phyloP scores from a whole-genome alignment of 768 basidiomycete genomes.

The Coprinopsis cinerea region DNA sequence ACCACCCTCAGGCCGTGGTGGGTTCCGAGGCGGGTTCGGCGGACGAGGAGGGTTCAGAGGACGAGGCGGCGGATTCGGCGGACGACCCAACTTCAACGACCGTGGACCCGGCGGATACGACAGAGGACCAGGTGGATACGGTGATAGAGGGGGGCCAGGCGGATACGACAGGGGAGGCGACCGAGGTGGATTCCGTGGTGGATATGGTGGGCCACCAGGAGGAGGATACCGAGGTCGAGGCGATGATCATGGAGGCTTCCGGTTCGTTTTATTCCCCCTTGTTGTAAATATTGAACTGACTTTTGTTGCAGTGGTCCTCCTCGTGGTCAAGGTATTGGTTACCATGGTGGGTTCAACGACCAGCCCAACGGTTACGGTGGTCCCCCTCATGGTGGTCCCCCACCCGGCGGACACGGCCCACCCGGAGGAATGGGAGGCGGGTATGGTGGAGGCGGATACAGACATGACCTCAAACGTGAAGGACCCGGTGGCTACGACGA shows the following conservation, averaged over 20 bases:
- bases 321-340: conserved; percentile 68
- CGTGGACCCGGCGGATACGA: conserved; percentile 24
- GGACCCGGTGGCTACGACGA: conserved; percentile 77
- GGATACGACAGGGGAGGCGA: conserved; percentile 19
- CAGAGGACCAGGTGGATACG: conserved; percentile 41
- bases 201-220: conserved; percentile 35
- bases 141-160: conserved; percentile 33
- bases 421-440: conserved; percentile 36
- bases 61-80: conserved; percentile 38
- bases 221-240: conserved; percentile 35
- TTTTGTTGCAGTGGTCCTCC: conserved; percentile 32
- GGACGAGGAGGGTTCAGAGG: conserved; percentile 35
- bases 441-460: conserved; percentile 49
- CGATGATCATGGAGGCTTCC: conserved; percentile 39
- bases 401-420: conserved; percentile 33
- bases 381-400: conserved; percentile 26
- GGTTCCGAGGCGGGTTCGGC: conserved; percentile 41
- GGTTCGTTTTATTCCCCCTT: conserved; percentile 27
- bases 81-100: conserved; percentile 27
- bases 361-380: conserved; percentile 40
- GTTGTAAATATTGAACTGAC: conserved; percentile 1
- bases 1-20: conserved; percentile 26
- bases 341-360: conserved; percentile 53
- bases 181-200: conserved; percentile 33
- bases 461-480: conserved; percentile 73